Evolutionary conservation across 257 asterid genomes (phyloP), one percentile per base, ranked within the genome.

Genomic region (Apocynum venetum): DNA sequence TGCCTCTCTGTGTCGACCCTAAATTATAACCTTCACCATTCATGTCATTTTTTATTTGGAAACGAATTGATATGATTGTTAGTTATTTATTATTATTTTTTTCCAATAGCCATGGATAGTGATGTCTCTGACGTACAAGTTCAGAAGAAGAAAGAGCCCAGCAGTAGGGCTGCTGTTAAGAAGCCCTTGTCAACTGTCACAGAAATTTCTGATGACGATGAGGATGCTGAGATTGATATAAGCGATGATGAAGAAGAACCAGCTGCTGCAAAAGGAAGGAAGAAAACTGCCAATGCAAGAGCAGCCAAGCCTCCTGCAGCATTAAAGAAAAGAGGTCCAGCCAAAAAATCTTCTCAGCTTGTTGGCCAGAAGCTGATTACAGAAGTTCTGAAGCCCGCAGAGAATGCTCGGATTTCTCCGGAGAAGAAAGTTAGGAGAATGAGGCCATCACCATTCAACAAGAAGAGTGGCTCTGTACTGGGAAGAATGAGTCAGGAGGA

Each of bases 381-480:
- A 0, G 91, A 91, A 47, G 89, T 89, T 59, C 77, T 91, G 46
- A 86, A 90, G 79, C 89, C 96, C 43, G 82, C 85, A 7, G 92
- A 80, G 35, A 77, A 71, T 74, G 46, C 71, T 59, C 78, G 75
- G 31, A 71, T 76, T 72, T 89, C 98, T 4, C 99, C 97, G 7
- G 97, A 90, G 59, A 93, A 82, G 80, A 96, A 91, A 79, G 95
- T 90, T 75, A 91, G 97, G 86, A 87, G 85, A 78, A 88, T 88
- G 95, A 90, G 99, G 76, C 88, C 82, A 9, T 96, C 99, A 6
- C 98, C 98, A 1, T 96, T 91, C 80, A 91, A 96, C 92, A 94
- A 94, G 92, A 93, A 96, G 80, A 93, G 98, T 80, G 89, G 96
- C 69, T 88, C 98, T 53, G 41, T 90, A 68, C 69, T 90, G 44